phyloP scores from a whole-genome alignment of 2,329 filamentous ascomycete genomes.

The Coniochaeta ligniaria region DNA sequence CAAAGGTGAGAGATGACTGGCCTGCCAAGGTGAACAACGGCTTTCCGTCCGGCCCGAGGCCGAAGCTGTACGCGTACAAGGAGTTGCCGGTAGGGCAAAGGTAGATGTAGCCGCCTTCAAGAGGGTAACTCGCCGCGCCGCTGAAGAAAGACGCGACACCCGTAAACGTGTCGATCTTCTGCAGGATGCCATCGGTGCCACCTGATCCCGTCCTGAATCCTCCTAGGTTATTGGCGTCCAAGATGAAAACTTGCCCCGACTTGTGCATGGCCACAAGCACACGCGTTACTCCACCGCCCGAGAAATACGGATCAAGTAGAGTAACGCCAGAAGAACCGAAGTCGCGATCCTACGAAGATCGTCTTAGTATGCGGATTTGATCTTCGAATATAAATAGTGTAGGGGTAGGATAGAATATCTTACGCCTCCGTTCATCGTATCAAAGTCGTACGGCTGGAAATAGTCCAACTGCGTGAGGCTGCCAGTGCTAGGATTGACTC shows the following conservation, averaged over 20 bases:
- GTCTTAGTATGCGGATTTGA: too few species aligned
- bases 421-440: constrained; percentile 26
- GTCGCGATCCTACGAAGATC: constrained; percentile 31
- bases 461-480: constrained; percentile 23
- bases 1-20: constrained; percentile 18
- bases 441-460: constrained; percentile 33
- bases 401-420: too few species aligned
- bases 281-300: constrained; percentile 23
- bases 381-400: too few species aligned
- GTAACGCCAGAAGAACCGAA: constrained; percentile 27
- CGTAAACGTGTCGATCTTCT: constrained; percentile 21
- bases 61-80: constrained; percentile 25
- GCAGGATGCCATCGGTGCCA: constrained; percentile 26
- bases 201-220: constrained; percentile 24
- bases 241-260: constrained; percentile 29
- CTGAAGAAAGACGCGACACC: constrained; percentile 24
- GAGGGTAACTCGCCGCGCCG: constrained; percentile 29
- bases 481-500: constrained; percentile 7
- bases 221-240: constrained; percentile 32
- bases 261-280: constrained; percentile 31
- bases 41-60: constrained; percentile 17
- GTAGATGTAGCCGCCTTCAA: constrained; percentile 35
- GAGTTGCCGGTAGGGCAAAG: constrained; percentile 24
- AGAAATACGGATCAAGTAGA: constrained; percentile 25
- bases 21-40: constrained; percentile 24